phyloP scores from a whole-genome alignment of 1,139 yeast genomes.

The Yamadazyma sp. region DNA sequence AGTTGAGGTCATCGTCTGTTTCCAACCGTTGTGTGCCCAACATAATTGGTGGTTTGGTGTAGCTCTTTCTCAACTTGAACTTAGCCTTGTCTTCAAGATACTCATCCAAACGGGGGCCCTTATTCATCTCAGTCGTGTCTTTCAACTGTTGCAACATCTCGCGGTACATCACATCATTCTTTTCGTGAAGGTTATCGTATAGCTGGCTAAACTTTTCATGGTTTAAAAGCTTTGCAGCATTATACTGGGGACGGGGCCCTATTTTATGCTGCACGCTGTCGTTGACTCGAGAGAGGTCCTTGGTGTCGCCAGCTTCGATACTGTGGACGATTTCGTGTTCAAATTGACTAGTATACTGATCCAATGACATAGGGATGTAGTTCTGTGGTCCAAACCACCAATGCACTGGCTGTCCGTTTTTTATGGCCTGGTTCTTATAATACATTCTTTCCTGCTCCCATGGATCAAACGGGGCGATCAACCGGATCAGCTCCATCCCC shows the following conservation, averaged over 20 bases:
- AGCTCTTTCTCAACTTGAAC: constrained; percentile 21
- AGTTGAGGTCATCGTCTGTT: constrained; percentile 42
- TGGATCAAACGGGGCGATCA: constrained; percentile 57
- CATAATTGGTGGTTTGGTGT: constrained; percentile 37
- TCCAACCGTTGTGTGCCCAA: constrained; percentile 39
- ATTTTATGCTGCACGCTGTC: constrained; percentile 4
- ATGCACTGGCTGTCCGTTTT: constrained; percentile 43
- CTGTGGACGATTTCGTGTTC: constrained; percentile 13
- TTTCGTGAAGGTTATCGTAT: constrained; percentile 23
- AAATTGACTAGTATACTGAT: constrained; percentile 45
- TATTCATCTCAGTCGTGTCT: constrained; percentile 37
- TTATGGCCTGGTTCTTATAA: constrained; percentile 45
- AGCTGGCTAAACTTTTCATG: constrained; percentile 20
- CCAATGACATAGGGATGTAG: constrained; percentile 51
- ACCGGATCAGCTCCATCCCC: constrained; percentile 51
- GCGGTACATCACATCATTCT: constrained; percentile 21
- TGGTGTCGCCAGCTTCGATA: not conserved
- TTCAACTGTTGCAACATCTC: constrained; percentile 26
- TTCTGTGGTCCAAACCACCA: constrained; percentile 64
- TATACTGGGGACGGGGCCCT: not conserved
- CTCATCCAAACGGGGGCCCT: constrained; percentile 36
- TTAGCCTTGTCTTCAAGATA: constrained; percentile 36
- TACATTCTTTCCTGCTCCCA: constrained; percentile 60
- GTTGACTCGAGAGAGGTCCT: constrained; percentile 5
- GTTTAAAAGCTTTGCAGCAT: constrained; percentile 6